Conservation (phyloP, 495 filamentous ascomycete genomes). For the Cenococcum geophilum region DNA sequence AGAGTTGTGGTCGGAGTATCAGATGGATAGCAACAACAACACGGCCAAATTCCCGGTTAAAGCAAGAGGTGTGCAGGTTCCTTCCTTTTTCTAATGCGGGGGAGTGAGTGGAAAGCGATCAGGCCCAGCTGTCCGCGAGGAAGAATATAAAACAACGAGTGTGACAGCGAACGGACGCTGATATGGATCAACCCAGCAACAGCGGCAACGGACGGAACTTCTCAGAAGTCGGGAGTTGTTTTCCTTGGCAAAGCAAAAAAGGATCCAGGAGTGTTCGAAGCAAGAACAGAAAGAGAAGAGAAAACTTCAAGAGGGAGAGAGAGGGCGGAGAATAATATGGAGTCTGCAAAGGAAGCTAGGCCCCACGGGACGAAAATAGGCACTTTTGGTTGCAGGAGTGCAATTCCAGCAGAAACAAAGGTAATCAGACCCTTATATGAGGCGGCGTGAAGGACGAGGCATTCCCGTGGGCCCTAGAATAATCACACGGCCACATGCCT, state of each 20-base stretch:
- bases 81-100: too few relatives aligned
- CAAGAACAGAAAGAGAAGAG: neutral
- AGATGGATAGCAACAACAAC: too few relatives aligned
- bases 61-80: too few relatives aligned
- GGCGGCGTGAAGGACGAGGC: neutral
- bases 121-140: slow-evolving; percentile 3
- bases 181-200: slow-evolving; percentile 4
- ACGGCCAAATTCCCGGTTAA: too few relatives aligned
- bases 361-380: neutral
- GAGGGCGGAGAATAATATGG: neutral
- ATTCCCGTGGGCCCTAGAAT: neutral
- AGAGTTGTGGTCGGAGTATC: too few relatives aligned
- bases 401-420: neutral
- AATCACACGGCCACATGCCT: neutral
- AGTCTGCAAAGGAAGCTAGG: neutral
- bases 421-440: neutral
- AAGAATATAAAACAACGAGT: neutral
- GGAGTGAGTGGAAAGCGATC: neutral
- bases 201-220: neutral
- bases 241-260: neutral
- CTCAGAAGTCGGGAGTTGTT: neutral
- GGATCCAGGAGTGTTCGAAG: neutral
- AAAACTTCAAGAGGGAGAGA: neutral
- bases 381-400: neutral
- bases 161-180: slow-evolving; percentile 4